Conservation (phyloP, 768 basidiomycete species). For the Phlebiopsis flavidoalba region DNA sequence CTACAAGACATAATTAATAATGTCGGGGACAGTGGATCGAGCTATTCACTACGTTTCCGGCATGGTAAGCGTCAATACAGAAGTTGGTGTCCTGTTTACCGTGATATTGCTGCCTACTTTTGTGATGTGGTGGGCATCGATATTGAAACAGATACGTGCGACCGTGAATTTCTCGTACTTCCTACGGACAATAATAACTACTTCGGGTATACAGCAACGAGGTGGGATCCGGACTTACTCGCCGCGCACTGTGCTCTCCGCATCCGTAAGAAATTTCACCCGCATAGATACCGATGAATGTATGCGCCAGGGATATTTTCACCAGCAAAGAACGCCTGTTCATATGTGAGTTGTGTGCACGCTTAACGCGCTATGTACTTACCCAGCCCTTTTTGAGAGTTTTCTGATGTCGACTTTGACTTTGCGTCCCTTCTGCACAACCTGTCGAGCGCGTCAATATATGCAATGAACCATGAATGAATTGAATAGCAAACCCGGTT, state of each 20-base stretch:
- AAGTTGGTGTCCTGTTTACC: constrained; percentile 44
- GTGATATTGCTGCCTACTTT: constrained; percentile 47
- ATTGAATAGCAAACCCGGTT: constrained; percentile 57
- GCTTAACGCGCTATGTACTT: constrained; percentile 34
- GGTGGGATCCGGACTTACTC: constrained; percentile 35
- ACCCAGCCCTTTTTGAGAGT: constrained; percentile 85
- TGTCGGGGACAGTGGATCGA: neutral
- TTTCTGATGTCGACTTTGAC: constrained; percentile 58
- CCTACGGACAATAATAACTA: constrained; percentile 29
- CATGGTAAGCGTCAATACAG: constrained; percentile 83
- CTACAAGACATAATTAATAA: constrained; percentile 32
- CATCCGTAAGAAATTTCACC: constrained; percentile 77
- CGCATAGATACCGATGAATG: constrained; percentile 80
- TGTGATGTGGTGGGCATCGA: constrained; percentile 71
- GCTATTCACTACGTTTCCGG: constrained; percentile 60
- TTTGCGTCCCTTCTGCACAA: constrained; percentile 77
- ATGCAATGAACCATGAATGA: neutral
- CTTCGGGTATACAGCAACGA: neutral
- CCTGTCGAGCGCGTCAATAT: constrained; percentile 35
- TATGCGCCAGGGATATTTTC: constrained; percentile 62
- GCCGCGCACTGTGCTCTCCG: constrained; percentile 63
- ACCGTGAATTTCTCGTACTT: constrained; percentile 70
- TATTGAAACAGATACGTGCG: constrained; percentile 78
- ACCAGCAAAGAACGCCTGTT: constrained; percentile 64
- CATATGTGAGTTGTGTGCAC: neutral